A percentile compares a stretch with the other conserved stretches of the same genome.
These are phyloP conservation scores for Ulmus americana DNA, from an alignment of 331 rosid species.

Conservation along the genomic window DNA sequence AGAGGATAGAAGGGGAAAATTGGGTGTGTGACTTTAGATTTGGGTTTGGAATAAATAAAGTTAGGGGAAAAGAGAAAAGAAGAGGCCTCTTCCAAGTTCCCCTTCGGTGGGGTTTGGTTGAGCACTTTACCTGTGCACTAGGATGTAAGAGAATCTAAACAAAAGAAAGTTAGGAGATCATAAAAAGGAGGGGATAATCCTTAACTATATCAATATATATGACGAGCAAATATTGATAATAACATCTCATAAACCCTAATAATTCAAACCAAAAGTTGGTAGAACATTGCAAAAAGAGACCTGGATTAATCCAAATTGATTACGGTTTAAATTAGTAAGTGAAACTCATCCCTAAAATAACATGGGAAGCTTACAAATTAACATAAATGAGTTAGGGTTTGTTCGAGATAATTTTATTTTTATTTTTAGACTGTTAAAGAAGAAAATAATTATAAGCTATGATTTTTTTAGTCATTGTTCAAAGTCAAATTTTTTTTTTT, in stretches of 20 bases:
- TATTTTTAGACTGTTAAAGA: too few relatives aligned
- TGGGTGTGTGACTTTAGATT: slow-evolving; percentile 46
- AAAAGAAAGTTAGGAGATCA: slow-evolving; percentile 22
- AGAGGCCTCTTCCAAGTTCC: slow-evolving; percentile 43
- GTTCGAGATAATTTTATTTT: too few relatives aligned
- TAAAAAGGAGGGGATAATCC: slow-evolving; percentile 22
- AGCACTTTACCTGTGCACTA: slow-evolving; percentile 51
- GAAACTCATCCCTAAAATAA: too few relatives aligned
- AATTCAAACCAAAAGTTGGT: slow-evolving; percentile 32
- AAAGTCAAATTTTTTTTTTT: too few relatives aligned
- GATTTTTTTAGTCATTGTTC: too few relatives aligned
- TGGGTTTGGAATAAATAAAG: slow-evolving; percentile 79
- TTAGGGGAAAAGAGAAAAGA: slow-evolving; percentile 26
- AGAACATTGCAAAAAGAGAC: slow-evolving; percentile 3
- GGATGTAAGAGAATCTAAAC: slow-evolving; percentile 42
- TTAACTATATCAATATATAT: slow-evolving; percentile 29
- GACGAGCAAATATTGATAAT: slow-evolving; percentile 33
- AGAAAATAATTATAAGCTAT: too few relatives aligned
- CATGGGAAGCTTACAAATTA: too few relatives aligned
- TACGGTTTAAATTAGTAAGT: too few relatives aligned
- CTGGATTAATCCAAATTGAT: background rate
- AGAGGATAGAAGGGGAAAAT: slow-evolving; percentile 44
- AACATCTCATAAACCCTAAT: slow-evolving; percentile 44
- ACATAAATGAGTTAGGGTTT: too few relatives aligned
- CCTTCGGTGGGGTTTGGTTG: slow-evolving; percentile 58